Evolutionary conservation across 2,329 filamentous ascomycete genomes (phyloP).

Genomic region (Colletotrichum sansevieriae): DNA sequence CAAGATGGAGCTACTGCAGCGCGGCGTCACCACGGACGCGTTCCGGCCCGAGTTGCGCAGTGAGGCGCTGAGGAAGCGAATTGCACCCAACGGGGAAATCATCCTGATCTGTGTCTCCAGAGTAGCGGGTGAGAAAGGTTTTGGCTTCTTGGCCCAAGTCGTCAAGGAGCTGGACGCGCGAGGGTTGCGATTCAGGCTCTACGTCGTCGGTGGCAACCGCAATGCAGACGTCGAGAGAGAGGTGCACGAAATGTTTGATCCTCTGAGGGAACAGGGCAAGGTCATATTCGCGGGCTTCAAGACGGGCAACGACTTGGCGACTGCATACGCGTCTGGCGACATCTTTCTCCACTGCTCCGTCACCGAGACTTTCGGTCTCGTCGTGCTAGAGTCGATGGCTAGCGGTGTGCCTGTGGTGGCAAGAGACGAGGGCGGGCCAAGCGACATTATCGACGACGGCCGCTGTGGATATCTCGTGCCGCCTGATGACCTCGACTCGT

Average conservation of each 20-base stretch:
- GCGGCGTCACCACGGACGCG: conserved; percentile 74
- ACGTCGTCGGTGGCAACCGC: conserved; percentile 77
- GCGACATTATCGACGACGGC: conserved; percentile 73
- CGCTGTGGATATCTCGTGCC: conserved; percentile 72
- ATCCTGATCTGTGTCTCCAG: conserved; percentile 76
- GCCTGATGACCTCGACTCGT: conserved; percentile 69
- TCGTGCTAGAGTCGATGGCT: conserved; percentile 79
- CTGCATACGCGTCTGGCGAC: conserved; percentile 76
- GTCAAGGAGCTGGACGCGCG: conserved; percentile 66
- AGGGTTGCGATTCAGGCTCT: conserved; percentile 71
- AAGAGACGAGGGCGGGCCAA: conserved; percentile 77
- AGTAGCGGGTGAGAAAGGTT: conserved; percentile 78
- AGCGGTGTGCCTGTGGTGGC: conserved; percentile 78
- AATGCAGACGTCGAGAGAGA: conserved; percentile 73
- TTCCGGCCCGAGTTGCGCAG: conserved; percentile 70
- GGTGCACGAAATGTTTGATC: conserved; percentile 70
- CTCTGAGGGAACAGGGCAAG: conserved; percentile 60
- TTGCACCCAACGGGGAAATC: conserved; percentile 73
- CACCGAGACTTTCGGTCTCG: conserved; percentile 79
- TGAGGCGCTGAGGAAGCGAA: conserved; percentile 62
- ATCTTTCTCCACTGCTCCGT: conserved; percentile 80
- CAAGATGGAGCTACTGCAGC: conserved; percentile 72
- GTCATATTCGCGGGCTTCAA: conserved; percentile 78
- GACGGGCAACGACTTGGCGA: conserved; percentile 70
- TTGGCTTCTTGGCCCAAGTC: conserved; percentile 73